Evolutionary conservation across 2,329 filamentous ascomycete genomes (phyloP).

Genomic region (Coniochaeta hoffmannii): DNA sequence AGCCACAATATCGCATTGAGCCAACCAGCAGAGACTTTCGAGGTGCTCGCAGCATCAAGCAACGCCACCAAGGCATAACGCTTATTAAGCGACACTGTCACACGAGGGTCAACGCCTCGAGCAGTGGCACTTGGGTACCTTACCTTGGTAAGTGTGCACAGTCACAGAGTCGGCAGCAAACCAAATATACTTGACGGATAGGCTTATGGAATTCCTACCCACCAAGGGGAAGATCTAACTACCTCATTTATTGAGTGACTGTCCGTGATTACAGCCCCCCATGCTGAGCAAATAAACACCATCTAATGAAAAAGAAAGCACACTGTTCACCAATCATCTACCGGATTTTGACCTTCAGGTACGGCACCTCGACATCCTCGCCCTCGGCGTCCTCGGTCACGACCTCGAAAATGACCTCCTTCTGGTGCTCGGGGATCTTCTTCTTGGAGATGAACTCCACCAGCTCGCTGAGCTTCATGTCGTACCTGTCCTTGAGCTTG

Average conservation of each 20-base stretch:
- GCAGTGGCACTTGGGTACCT: too few relatives aligned
- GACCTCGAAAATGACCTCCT: slow-evolving; percentile 93
- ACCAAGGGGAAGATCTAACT: neutral
- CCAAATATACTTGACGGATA: neutral
- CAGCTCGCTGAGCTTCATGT: slow-evolving; percentile 79
- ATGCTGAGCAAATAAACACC: neutral
- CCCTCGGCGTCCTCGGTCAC: slow-evolving; percentile 82
- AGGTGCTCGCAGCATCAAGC: too few relatives aligned
- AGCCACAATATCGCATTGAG: too few relatives aligned
- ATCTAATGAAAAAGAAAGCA: neutral
- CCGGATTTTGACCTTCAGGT: slow-evolving; percentile 78
- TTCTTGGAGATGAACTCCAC: slow-evolving; percentile 89
- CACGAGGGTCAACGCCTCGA: neutral
- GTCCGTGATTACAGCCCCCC: neutral
- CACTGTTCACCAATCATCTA: slow-evolving; percentile 12
- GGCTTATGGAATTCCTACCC: neutral
- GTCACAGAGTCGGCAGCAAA: neutral
- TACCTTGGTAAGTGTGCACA: neutral
- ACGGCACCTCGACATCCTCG: slow-evolving; percentile 95
- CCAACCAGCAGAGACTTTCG: too few relatives aligned
- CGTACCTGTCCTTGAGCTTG: slow-evolving; percentile 74
- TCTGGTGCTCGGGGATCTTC: slow-evolving; percentile 81
- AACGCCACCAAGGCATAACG: neutral
- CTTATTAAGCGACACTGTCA: neutral
- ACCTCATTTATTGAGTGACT: neutral